These are phyloP conservation scores for Boletus bicolor DNA, from an alignment of 768 basidiomycete species.

Conservation along the genomic window DNA sequence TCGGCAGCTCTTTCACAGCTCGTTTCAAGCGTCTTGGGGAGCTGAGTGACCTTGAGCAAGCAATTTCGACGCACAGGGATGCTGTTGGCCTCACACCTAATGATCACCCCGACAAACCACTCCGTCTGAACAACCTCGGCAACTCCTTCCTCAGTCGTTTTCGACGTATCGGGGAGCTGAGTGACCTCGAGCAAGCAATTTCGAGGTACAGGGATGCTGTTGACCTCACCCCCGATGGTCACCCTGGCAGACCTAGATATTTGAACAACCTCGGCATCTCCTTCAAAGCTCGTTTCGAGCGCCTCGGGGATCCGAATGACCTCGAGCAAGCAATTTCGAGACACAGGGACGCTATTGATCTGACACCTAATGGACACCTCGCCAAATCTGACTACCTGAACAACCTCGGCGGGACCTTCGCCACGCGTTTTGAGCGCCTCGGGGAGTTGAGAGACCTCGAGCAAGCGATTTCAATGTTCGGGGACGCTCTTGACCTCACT, in stretches of 20 bases:
- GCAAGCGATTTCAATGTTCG: background rate
- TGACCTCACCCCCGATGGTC: too few relatives aligned
- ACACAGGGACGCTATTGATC: too few relatives aligned
- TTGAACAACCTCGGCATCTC: background rate
- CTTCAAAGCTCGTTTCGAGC: background rate
- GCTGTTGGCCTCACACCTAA: background rate
- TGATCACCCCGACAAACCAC: background rate
- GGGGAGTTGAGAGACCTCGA: background rate
- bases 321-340: background rate
- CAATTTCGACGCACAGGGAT: background rate
- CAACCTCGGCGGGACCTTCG: too few relatives aligned
- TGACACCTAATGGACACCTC: too few relatives aligned
- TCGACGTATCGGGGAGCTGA: background rate
- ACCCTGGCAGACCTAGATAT: background rate
- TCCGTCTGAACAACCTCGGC: background rate
- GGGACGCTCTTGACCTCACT: background rate
- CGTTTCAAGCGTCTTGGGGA: background rate
- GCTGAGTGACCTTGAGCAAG: background rate
- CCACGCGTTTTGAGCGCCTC: too few relatives aligned
- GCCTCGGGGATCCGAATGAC: background rate
- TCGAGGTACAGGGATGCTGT: background rate
- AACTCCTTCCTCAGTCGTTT: too few relatives aligned
- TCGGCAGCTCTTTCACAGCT: background rate
- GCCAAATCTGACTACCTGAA: too few relatives aligned
- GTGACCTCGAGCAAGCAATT: constrained; percentile 1